phyloP scores from a whole-genome alignment of 352 stramenopile species.

The Pythium vanterpoolii region DNA sequence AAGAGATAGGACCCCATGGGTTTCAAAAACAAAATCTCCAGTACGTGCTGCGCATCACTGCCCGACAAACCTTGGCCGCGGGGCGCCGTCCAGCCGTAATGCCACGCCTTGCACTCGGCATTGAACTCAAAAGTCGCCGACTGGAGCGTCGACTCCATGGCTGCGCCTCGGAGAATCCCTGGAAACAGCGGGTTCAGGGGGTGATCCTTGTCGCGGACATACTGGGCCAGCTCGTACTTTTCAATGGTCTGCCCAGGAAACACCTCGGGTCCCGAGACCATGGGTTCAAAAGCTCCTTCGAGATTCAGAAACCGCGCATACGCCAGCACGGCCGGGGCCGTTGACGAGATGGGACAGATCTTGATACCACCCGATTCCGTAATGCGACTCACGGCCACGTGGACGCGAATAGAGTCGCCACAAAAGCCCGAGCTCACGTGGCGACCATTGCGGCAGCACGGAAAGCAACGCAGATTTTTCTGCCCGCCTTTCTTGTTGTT shows the following conservation, averaged over 20 bases:
- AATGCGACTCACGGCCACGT: conserved; percentile 71
- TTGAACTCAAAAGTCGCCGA: conserved; percentile 89
- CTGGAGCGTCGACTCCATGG: conserved; percentile 75
- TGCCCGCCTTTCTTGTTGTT: conserved; percentile 91
- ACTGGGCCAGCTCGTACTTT: conserved; percentile 55
- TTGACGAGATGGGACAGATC: conserved; percentile 75
- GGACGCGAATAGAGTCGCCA: conserved; percentile 79
- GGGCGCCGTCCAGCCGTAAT: conserved; percentile 84
- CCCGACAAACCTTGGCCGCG: conserved; percentile 72
- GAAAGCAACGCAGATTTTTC: conserved; percentile 89
- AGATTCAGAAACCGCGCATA: conserved; percentile 75
- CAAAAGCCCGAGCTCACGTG: conserved; percentile 87
- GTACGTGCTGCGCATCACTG: conserved; percentile 71
- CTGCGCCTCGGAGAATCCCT: conserved; percentile 65
- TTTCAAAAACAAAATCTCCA: conserved; percentile 83
- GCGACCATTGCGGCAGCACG: conserved; percentile 70
- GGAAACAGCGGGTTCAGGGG: conserved; percentile 77
- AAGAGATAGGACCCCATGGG: conserved; percentile 82
- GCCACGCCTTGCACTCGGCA: conserved; percentile 84
- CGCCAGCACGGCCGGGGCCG: conserved; percentile 53
- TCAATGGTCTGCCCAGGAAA: conserved; percentile 78
- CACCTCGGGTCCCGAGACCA: conserved; percentile 65
- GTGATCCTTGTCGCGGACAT: conserved; percentile 70
- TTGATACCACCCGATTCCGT: conserved; percentile 77
- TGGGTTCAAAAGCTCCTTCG: conserved; percentile 64